These are phyloP conservation scores for Nematodospora valgi DNA, from an alignment of 805 yeast genomes.

Conservation along the genomic window DNA sequence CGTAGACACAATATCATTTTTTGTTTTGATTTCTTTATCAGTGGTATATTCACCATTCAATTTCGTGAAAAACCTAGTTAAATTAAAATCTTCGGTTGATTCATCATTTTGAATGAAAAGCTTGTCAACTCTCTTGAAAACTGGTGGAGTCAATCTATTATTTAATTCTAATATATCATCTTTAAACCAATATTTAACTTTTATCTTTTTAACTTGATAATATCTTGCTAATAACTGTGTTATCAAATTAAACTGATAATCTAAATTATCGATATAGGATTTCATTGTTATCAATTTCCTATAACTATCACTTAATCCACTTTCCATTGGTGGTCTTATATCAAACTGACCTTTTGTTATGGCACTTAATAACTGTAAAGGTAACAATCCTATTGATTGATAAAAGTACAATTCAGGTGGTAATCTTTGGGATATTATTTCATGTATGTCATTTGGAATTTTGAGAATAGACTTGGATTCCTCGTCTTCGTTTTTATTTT, in stretches of 20 bases:
- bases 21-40: constrained; percentile 31
- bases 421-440: constrained; percentile 75
- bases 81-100: constrained; percentile 20
- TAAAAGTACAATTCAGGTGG: constrained; percentile 86
- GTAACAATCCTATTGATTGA: constrained; percentile 70
- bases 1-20: constrained; percentile 57
- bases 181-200: constrained; percentile 52
- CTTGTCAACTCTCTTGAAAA: constrained; percentile 35
- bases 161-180: constrained; percentile 43
- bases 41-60: constrained; percentile 18
- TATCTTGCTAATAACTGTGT: constrained; percentile 77
- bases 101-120: constrained; percentile 15
- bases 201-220: constrained; percentile 70
- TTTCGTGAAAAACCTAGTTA: constrained; percentile 20
- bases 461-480: constrained; percentile 15
- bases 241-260: constrained; percentile 61
- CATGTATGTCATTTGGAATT: constrained; percentile 78
- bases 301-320: constrained; percentile 57
- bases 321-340: constrained; percentile 66
- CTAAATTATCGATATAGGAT: constrained; percentile 48
- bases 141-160: constrained; percentile 53
- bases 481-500: constrained; percentile 3
- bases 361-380: constrained; percentile 61
- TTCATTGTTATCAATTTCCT: constrained; percentile 47
- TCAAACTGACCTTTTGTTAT: constrained; percentile 60